Percentiles rank a stretch among this genome's conserved stretches.
phyloP scores from a whole-genome alignment of 495 filamentous ascomycete species.

The Sphaerosporella brunnea region DNA sequence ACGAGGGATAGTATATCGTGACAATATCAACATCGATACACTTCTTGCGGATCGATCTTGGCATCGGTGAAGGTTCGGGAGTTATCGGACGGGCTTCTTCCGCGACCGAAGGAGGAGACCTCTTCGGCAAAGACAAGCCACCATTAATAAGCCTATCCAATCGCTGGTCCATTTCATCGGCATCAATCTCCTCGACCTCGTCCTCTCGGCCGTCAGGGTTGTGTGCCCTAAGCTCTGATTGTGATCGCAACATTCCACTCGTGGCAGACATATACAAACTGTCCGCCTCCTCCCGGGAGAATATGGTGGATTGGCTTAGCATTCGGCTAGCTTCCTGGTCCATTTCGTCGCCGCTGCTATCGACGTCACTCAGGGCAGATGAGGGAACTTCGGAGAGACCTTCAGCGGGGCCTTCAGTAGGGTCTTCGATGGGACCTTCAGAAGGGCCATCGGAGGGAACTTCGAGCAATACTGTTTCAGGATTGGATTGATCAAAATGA shows the following conservation, averaged over 20 bases:
- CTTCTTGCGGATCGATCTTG: slow-evolving; percentile 19
- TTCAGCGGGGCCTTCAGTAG: background rate
- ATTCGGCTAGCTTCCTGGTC: slow-evolving; percentile 21
- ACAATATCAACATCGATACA: slow-evolving; percentile 33
- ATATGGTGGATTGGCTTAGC: slow-evolving; percentile 50
- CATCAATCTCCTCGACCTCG: slow-evolving; percentile 21
- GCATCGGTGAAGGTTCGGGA: slow-evolving; percentile 13
- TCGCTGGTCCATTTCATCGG: slow-evolving; percentile 19
- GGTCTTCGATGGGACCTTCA: background rate
- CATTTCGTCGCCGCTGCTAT: slow-evolving; percentile 34
- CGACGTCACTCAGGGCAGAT: slow-evolving; percentile 29
- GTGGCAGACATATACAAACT: slow-evolving; percentile 89
- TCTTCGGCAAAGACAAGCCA: background rate
- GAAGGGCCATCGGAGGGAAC: too few species aligned
- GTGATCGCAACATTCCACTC: slow-evolving; percentile 26
- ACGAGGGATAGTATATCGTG: slow-evolving; percentile 43
- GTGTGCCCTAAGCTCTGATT: slow-evolving; percentile 27
- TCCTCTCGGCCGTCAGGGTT: slow-evolving; percentile 8
- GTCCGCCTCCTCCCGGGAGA: slow-evolving; percentile 78
- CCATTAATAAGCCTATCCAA: slow-evolving; percentile 18
- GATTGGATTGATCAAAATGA: background rate
- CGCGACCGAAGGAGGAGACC: background rate
- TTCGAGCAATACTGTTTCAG: too few species aligned
- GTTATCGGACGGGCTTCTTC: background rate
- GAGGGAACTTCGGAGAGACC: background rate